Evolutionary conservation across 345 rosid genomes (phyloP), one percentile per base, ranked within the genome.

Genomic region (Salix purpurea): DNA sequence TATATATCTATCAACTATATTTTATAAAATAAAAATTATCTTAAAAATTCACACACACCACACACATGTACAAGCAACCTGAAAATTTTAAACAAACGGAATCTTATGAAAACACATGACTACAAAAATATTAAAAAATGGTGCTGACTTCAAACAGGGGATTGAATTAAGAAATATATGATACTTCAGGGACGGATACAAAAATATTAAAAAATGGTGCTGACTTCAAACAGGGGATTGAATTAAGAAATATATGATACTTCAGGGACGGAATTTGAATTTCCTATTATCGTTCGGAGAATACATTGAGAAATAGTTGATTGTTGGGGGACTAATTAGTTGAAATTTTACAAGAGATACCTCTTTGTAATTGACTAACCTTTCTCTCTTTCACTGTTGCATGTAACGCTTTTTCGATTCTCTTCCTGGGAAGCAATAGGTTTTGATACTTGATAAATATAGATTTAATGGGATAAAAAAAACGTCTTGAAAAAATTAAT

Each of bases 391-490:
- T 56, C 26, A 8, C 62, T n/a, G 1, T n/a, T n/a, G 62, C 24
- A 19, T 54, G 8, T 9, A 39, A 39, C 6, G 4, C 60, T 75
- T 60, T 71, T 39, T 16, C 74, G 82, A 39, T 73, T n/a, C 72
- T 83, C 19, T 46, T 2, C 12, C 40, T 72, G 19, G 70, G 70
- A 2, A 37, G 24, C 46, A 62, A 7, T 26, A 30, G 61, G 48
- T 10, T 10, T 42, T 42, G 46, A 42, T 11, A 42, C 61, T 30
- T 30, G 32, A 30, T 30, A 30, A 2, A 28, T 28, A 28, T 28
- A 28, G 30, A 28, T 28, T 1, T 28, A 28, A 28, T 28, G 30
- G 30, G 30, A 28, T 28, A 28, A 28, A 28, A 28, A 28, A 28
- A 28, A 28, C 30, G 30, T 28, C 2, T 28, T 28, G 30, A 28